Percentiles rank a stretch among this genome's conserved stretches.
Evolutionary conservation across 768 basidiomycete genomes (phyloP).

Genomic region (Xerocomus spinulosus): DNA sequence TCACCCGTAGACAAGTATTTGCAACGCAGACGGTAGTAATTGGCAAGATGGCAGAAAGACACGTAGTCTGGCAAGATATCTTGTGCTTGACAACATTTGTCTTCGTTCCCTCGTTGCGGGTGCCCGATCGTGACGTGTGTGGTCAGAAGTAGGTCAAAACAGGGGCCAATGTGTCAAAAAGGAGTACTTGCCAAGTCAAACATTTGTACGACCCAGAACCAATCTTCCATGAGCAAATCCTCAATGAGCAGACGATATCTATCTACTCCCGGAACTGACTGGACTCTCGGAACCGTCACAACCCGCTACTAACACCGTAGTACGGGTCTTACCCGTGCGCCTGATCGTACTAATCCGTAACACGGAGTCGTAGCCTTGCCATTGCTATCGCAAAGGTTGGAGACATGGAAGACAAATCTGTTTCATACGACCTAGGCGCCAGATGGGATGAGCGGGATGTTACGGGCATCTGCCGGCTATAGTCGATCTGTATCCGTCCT

Average conservation of each 20-base stretch:
- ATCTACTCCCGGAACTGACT: not conserved
- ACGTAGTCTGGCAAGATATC: too few species aligned
- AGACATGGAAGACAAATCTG: too few species aligned
- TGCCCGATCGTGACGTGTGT: too few species aligned
- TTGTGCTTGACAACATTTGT: too few species aligned
- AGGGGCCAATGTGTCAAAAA: too few species aligned
- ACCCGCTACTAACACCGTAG: not conserved
- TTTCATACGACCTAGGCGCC: not conserved
- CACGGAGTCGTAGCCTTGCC: not conserved
- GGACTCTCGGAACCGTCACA: not conserved
- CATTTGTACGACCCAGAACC: not conserved
- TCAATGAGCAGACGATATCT: not conserved
- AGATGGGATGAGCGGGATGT: not conserved
- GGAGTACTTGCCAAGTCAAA: not conserved
- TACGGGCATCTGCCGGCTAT: not conserved
- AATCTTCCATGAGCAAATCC: not conserved
- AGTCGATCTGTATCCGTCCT: not conserved
- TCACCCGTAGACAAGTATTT: too few species aligned
- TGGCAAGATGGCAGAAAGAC: too few species aligned
- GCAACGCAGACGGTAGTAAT: too few species aligned
- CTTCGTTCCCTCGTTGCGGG: too few species aligned
- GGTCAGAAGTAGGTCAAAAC: too few species aligned
- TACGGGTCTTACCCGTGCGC: not conserved
- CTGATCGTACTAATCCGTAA: not conserved
- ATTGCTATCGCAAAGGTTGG: not conserved